phyloP scores from a whole-genome alignment of 2,329 filamentous ascomycete species.

The Neopestalotiopsis rosae region DNA sequence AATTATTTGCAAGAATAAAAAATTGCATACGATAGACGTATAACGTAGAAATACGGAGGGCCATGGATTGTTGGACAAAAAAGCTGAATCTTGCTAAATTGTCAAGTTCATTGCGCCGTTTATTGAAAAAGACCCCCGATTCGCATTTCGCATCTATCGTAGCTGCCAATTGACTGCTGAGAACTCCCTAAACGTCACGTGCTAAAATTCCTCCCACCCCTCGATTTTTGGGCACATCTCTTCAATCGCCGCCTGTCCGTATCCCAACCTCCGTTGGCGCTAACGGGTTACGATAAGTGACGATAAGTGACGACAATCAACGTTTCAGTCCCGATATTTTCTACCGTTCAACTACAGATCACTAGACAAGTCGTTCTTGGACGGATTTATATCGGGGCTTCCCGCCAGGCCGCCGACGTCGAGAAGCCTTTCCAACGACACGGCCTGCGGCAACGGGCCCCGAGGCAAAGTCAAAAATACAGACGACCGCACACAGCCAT shows the following conservation, averaged over 20 bases:
- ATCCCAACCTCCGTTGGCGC: conserved; percentile 11
- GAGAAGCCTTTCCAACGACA: background rate
- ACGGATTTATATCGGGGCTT: background rate
- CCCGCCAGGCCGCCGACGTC: background rate
- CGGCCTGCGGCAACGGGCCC: background rate
- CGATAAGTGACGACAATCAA: conserved; percentile 9
- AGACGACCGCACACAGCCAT: conserved; percentile 24
- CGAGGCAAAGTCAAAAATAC: background rate
- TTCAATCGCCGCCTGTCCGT: background rate
- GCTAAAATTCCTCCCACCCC: background rate
- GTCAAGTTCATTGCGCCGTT: too few relatives aligned
- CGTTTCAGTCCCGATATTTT: background rate
- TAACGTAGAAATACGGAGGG: too few relatives aligned
- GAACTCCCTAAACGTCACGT: background rate
- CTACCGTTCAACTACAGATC: background rate
- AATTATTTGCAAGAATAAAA: background rate
- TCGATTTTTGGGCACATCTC: background rate
- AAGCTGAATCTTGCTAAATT: too few relatives aligned
- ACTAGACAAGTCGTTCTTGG: background rate
- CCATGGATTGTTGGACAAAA: too few relatives aligned
- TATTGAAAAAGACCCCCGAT: too few relatives aligned
- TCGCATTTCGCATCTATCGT: too few relatives aligned
- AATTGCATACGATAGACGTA: background rate
- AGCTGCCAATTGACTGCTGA: background rate
- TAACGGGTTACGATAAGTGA: conserved; percentile 12